Evolutionary conservation across 2,329 filamentous ascomycete genomes (phyloP), one percentile per base, ranked within the genome.

Genomic region (Cladosporium sp.): DNA sequence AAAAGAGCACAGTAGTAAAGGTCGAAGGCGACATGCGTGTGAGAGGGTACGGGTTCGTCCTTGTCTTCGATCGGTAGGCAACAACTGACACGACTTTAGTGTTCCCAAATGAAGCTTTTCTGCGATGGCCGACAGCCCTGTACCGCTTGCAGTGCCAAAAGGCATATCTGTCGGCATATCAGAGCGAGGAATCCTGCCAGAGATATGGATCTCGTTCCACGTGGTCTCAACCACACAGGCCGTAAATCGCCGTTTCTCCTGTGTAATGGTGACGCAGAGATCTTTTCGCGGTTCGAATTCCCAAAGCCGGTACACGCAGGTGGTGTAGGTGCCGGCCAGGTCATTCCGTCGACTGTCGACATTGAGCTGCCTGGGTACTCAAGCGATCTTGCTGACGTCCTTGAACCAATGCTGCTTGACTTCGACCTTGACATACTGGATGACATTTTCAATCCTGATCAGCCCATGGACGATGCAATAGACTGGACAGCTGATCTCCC

Each of bases 21-120:
- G 51, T 28, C n/a, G 51, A 34, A 54, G 51, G n/a, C 51, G 51
- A 2, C 51, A 54, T 54, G 51, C 51, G 7, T 54, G 51, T n/a
- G 28, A 54, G 18, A 54, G 51, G 51, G 51, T 54, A 34, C 14
- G 32, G n/a, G 1, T 10, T 21, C 41, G 4, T 44, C 7, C 41
- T 3, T 2, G 41, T n/a, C 7, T 10, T 44, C 18, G 41, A 21
- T 21, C 41, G 2, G 7, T 21, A n/a, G 18, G 18, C 41, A 44
- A 18, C 18, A 44, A 21, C 41, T 44, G 41, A 44, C 7, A 44
- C 41, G 10, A 15, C 26, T 21, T n/a, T 8, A 54, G 51, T 54
- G 51, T 28, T 54, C 28, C 28, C 51, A n/a, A 54, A 54, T 32
- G 30, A 54, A 54, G 49, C 51, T 54, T 10, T 54, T 30, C 18